Percentiles rank a stretch among this genome's conserved stretches.
Evolutionary conservation across 768 basidiomycete species (phyloP).

Genomic region (Rhizopogon rudus): DNA sequence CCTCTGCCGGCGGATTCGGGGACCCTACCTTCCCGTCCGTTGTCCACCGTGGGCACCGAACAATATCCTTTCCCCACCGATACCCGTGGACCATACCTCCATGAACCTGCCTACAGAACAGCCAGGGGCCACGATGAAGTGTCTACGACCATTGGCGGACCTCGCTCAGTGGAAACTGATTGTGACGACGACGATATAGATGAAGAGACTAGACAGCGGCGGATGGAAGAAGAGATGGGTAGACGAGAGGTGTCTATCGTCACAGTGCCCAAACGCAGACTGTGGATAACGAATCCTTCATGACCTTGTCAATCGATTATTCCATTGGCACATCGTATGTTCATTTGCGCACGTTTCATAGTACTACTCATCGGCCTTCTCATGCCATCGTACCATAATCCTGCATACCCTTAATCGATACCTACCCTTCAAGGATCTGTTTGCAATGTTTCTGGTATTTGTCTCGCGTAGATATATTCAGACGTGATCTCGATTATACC

Average conservation of each 20-base stretch:
- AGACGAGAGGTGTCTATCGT: slow-evolving; percentile 83
- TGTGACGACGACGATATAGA: slow-evolving; percentile 69
- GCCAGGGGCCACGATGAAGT: slow-evolving; percentile 37
- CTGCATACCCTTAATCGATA: slow-evolving; percentile 16
- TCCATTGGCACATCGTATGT: not conserved
- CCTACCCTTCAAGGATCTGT: slow-evolving; percentile 25
- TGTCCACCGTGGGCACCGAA: slow-evolving; percentile 36
- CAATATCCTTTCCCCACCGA: slow-evolving; percentile 43
- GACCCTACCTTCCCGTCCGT: slow-evolving; percentile 32
- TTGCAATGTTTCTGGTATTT: slow-evolving; percentile 31
- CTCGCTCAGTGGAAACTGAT: slow-evolving; percentile 49
- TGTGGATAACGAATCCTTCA: slow-evolving; percentile 70
- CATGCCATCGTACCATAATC: slow-evolving; percentile 21
- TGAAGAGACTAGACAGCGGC: slow-evolving; percentile 65
- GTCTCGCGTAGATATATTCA: slow-evolving; percentile 31
- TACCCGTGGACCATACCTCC: slow-evolving; percentile 55
- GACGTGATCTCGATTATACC: slow-evolving; percentile 26
- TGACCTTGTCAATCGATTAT: slow-evolving; percentile 14
- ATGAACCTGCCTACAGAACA: slow-evolving; percentile 58
- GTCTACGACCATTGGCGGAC: slow-evolving; percentile 33
- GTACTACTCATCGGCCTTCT: not conserved
- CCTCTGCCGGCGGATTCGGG: slow-evolving; percentile 27
- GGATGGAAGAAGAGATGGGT: slow-evolving; percentile 79
- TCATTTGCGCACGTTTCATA: not conserved
- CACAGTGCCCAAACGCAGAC: slow-evolving; percentile 64